Conservation (phyloP, 768 basidiomycete species). For the Vishniacozyma victoriae region DNA sequence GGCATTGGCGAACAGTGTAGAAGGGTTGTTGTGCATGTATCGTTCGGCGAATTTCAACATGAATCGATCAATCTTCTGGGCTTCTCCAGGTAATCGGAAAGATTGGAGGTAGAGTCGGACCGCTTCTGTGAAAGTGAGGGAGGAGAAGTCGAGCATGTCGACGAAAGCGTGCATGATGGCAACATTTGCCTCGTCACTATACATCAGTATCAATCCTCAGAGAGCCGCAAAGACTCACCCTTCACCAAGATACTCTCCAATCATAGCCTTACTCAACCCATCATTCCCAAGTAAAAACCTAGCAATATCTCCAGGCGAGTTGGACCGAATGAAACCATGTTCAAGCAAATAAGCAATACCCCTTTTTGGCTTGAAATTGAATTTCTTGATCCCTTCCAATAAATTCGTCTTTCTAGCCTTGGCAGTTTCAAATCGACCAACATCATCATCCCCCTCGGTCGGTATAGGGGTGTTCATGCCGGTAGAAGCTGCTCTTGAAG, state of each 20-base stretch:
- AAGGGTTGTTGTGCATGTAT: constrained; percentile 80
- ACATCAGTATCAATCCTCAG: constrained; percentile 3
- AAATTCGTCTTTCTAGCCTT: constrained; percentile 94
- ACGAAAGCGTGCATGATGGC: constrained; percentile 97
- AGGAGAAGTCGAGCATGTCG: constrained; percentile 79
- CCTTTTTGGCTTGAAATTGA: constrained; percentile 97
- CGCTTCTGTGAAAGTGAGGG: constrained; percentile 78
- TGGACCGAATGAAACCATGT: constrained; percentile 73
- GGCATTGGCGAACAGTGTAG: constrained; percentile 86
- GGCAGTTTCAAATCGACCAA: constrained; percentile 83
- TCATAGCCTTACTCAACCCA: constrained; percentile 88
- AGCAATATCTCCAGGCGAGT: constrained; percentile 70
- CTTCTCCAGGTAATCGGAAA: constrained; percentile 93
- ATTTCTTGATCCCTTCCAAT: constrained; percentile 91
- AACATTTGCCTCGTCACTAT: constrained; percentile 79
- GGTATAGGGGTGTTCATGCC: constrained; percentile 61
- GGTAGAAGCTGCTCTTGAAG: constrained; percentile 13
- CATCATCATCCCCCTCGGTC: constrained; percentile 72
- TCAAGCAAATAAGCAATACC: constrained; percentile 85
- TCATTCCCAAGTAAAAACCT: constrained; percentile 79
- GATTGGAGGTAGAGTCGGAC: constrained; percentile 84
- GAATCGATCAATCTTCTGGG: constrained; percentile 97
- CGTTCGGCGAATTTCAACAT: constrained; percentile 99
- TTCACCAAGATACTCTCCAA: constrained; percentile 97
- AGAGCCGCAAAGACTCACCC: constrained; percentile 56